Base-by-base conservation (phyloP, 1,139 yeast genomes). In the Taphrina pruni region DNA sequence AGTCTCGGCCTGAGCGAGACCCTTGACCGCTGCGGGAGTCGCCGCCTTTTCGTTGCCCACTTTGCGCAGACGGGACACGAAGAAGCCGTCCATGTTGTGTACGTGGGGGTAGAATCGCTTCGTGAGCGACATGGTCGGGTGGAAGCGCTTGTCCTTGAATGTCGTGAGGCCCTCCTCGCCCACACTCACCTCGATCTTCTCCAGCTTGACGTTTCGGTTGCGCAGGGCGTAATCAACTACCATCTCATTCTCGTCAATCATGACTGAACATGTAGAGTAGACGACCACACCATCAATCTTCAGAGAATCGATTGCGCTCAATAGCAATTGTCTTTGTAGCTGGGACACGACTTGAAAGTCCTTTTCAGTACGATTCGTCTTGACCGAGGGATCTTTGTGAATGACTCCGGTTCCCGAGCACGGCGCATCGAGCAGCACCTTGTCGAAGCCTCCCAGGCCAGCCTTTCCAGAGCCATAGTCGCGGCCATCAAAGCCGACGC, bases 321-420 rank as follows among this genome's bases (percentile, higher is more conserved):
- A 83, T 70, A 95, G 81, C 74, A 95, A 84, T 81, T 95, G 99
- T 79, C 93, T 94, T 79, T 95, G 99, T 75, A 95, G 83, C 78
- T 93, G 97, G 68, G 99, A 99, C 75, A 95, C 89, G 80, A 94
- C 97, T 75, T 93, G 89, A 78, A 94, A 95, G 80, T 95, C 99
- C 80, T 92, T 92, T 77, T 92, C 98, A 26, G 96, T 91, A 83
- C 98, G 89, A 73, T 89, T 88, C 17, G 90, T 89, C 80, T 95
- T 95, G 72, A 94, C 98, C 66, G 92, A 88, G 77, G 92, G 97
- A 81, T 95, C 99, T 81, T 95, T 95, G 72, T 97, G 95, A 78
- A 95, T 93, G 75, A 95, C 99, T 82, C 99, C 99, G 3, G 99
- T 94, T 82, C 99, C 99, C 2, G 99, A 92, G 81, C 99, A 95